phyloP scores from a whole-genome alignment of 257 asterid genomes.

The Penstemon davidsonii region DNA sequence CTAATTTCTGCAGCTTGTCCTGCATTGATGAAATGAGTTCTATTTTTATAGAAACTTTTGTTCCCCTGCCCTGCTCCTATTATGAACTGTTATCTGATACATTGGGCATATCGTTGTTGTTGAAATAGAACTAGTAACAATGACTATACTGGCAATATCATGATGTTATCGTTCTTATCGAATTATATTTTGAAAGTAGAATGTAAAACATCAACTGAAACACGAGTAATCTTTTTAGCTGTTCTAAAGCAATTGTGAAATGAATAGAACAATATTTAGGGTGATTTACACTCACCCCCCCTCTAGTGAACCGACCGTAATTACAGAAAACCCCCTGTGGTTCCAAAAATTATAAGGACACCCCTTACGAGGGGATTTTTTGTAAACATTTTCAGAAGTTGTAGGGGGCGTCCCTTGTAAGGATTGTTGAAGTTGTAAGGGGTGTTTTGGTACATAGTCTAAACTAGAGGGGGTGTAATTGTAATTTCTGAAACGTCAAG shows the following conservation, averaged over 20 bases:
- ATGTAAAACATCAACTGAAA: slow-evolving; percentile 3
- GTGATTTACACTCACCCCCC: no score
- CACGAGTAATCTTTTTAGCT: neutral
- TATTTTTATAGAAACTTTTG: slow-evolving; percentile 1
- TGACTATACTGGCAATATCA: slow-evolving; percentile 5
- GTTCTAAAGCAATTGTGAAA: neutral
- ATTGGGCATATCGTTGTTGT: neutral
- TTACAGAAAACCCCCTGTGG: no score
- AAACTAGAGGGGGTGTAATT: no score
- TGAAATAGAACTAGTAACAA: neutral
- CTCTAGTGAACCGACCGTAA: no score
- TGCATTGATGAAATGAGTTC: neutral
- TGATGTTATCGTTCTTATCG: neutral
- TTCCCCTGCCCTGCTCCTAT: slow-evolving; percentile 10
- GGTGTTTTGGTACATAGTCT: no score
- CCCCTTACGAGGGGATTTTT: no score
- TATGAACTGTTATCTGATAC: neutral
- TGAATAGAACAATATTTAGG: slow-evolving; percentile 6
- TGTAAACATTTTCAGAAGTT: no score
- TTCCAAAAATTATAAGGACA: no score
- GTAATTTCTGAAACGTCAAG: no score
- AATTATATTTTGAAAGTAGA: neutral
- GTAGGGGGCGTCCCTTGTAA: no score
- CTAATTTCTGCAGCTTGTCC: neutral
- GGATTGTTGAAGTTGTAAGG: no score